Evolutionary conservation across 2,329 filamentous ascomycete species (phyloP).

Genomic region (Pseudogymnoascus pannorum): DNA sequence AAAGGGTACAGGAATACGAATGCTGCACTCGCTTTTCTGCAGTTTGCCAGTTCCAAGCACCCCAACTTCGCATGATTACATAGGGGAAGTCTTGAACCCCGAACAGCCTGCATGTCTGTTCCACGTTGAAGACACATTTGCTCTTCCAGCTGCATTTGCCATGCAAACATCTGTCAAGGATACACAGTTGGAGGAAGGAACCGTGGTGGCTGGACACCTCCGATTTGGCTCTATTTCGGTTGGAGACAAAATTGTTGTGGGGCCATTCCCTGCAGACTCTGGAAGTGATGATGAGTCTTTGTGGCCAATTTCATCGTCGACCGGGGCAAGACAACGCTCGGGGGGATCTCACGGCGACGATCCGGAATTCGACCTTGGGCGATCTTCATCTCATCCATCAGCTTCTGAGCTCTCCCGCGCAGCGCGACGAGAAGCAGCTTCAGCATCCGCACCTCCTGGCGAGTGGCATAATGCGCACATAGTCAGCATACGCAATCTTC

Average conservation of each 20-base stretch:
- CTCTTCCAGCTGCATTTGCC: slow-evolving; percentile 57
- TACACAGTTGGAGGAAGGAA: slow-evolving; percentile 43
- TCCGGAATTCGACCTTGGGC: slow-evolving; percentile 33
- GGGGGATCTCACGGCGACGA: neutral
- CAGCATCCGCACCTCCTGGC: slow-evolving; percentile 45
- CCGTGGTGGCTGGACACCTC: slow-evolving; percentile 79
- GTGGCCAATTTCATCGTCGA: neutral
- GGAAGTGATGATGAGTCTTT: slow-evolving; percentile 29
- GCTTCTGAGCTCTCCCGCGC: slow-evolving; percentile 46
- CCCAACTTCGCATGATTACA: slow-evolving; percentile 46
- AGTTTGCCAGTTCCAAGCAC: slow-evolving; percentile 61
- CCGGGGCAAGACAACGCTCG: neutral
- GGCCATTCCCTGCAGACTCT: slow-evolving; percentile 62
- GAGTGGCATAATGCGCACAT: slow-evolving; percentile 79
- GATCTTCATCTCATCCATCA: slow-evolving; percentile 39
- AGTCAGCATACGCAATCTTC: slow-evolving; percentile 79
- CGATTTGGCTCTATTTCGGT: slow-evolving; percentile 71
- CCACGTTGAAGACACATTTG: slow-evolving; percentile 87
- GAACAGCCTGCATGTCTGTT: slow-evolving; percentile 63
- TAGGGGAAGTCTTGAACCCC: slow-evolving; percentile 49
- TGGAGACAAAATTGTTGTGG: slow-evolving; percentile 70
- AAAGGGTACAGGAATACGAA: slow-evolving; percentile 72
- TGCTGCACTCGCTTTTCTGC: slow-evolving; percentile 73
- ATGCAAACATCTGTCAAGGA: slow-evolving; percentile 34
- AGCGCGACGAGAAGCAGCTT: slow-evolving; percentile 38